Evolutionary conservation across 163 green algal genomes (phyloP).

Genomic region (Prototheca wickerhamii): DNA sequence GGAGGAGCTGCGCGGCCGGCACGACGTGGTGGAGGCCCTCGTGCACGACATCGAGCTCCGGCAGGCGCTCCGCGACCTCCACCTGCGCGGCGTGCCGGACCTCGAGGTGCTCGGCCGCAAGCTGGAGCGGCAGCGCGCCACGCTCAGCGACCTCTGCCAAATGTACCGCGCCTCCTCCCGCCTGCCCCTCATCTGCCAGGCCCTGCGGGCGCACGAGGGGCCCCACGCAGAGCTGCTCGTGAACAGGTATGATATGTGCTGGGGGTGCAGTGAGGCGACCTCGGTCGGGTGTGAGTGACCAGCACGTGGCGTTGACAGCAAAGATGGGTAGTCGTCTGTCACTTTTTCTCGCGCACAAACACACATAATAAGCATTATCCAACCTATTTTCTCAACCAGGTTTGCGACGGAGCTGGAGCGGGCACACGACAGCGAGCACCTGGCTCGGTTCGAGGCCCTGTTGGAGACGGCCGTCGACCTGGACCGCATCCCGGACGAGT

Average conservation of each 20-base stretch:
- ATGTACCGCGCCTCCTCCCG: conserved; percentile 74
- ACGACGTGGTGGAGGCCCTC: conserved; percentile 83
- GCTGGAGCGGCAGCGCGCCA: conserved; percentile 62
- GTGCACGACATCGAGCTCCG: conserved; percentile 57
- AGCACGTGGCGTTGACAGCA: no score
- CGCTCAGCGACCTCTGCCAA: conserved; percentile 77
- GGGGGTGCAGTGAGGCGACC: no score
- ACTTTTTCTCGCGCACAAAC: no score
- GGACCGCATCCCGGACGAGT: conserved; percentile 86
- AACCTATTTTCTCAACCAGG: conserved; percentile 1
- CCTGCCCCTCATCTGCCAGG: conserved; percentile 61
- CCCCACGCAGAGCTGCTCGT: conserved; percentile 41
- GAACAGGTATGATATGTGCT: conserved; percentile 20
- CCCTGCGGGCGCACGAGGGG: conserved; percentile 45
- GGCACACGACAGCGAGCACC: conserved; percentile 63
- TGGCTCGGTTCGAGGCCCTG: conserved; percentile 93
- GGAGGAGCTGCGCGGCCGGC: conserved; percentile 59
- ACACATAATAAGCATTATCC: no score
- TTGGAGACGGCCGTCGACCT: conserved; percentile 90
- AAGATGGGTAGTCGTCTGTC: no score
- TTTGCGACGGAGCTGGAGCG: conserved; percentile 55
- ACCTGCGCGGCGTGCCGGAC: conserved; percentile 83
- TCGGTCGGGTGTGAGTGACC: no score
- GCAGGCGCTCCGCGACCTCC: conserved; percentile 54
- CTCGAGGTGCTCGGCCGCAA: conserved; percentile 79